phyloP scores from a whole-genome alignment of 78 protist species.

The Emiliania huxleyi region DNA sequence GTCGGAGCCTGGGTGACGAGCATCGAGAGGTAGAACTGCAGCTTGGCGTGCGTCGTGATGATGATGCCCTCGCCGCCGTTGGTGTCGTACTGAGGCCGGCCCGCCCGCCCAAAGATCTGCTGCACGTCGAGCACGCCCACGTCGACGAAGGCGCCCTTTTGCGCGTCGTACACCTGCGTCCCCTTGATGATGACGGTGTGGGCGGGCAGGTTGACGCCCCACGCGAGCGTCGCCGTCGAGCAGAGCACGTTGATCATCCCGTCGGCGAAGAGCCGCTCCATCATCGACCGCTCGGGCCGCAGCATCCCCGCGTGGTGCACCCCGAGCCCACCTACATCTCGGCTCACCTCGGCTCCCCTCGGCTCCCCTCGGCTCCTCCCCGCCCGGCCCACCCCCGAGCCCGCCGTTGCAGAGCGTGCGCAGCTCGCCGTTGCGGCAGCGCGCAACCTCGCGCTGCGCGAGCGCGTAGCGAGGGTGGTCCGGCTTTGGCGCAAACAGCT shows the following conservation, averaged over 20 bases:
- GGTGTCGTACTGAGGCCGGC: slow-evolving; percentile 98
- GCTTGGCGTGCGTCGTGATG: slow-evolving; percentile 84
- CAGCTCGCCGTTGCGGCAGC: not conserved
- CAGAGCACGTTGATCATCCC: slow-evolving; percentile 76
- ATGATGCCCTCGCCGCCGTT: slow-evolving; percentile 62
- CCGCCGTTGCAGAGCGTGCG: too few relatives aligned
- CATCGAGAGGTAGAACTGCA: slow-evolving; percentile 74
- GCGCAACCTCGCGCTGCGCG: not conserved
- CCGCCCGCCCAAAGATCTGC: slow-evolving; percentile 98
- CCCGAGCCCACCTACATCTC: slow-evolving; percentile 53
- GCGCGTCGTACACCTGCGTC: slow-evolving; percentile 65
- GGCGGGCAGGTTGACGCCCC: slow-evolving; percentile 99
- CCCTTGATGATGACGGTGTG: slow-evolving; percentile 96
- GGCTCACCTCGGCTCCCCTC: too few relatives aligned
- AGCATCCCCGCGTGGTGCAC: slow-evolving; percentile 96
- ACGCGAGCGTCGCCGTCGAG: slow-evolving; percentile 97
- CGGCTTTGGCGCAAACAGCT: not conserved
- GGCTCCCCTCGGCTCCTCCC: not conserved
- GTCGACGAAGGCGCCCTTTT: slow-evolving; percentile 80
- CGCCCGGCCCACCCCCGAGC: too few relatives aligned
- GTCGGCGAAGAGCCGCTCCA: slow-evolving; percentile 83
- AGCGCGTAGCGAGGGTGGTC: not conserved
- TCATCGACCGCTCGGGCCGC: slow-evolving; percentile 86
- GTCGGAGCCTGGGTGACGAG: not conserved
- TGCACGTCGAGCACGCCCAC: slow-evolving; percentile 91